Percentiles rank a stretch among this genome's conserved stretches.
Conservation (phyloP, 2,329 filamentous ascomycete genomes). For the Venturia asperata region DNA sequence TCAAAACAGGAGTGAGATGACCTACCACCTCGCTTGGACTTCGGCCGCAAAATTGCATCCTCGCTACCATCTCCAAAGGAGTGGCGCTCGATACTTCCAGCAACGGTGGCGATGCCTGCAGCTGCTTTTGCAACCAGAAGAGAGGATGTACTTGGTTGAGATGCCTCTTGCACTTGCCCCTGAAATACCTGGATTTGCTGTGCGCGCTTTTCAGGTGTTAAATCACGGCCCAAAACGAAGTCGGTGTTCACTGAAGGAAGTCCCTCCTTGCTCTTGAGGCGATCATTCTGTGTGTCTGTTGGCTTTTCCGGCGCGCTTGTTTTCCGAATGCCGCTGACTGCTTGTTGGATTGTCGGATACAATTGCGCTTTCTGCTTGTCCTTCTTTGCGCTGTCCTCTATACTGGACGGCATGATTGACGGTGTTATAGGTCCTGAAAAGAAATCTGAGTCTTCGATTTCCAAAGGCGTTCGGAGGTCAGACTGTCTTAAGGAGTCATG, state of each 20-base stretch:
- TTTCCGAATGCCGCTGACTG: not conserved
- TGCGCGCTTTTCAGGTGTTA: not conserved
- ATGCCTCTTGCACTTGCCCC: not conserved
- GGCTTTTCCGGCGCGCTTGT: not conserved
- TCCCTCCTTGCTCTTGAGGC: not conserved
- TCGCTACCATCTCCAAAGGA: not conserved
- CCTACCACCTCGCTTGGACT: not conserved
- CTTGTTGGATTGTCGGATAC: not conserved
- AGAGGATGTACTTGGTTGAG: not conserved
- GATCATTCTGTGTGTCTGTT: not conserved
- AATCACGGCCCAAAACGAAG: not conserved
- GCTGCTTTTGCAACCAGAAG: not conserved
- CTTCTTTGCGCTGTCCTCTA: not conserved
- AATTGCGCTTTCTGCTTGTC: conserved; percentile 8
- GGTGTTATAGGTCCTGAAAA: not conserved
- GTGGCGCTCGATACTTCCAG: not conserved
- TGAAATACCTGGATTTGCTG: not conserved
- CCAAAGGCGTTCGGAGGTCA: conserved; percentile 12
- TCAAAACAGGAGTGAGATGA: no score
- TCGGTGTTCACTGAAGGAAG: not conserved
- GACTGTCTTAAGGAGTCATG: conserved; percentile 15
- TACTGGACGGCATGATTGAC: not conserved
- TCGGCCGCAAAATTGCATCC: not conserved
- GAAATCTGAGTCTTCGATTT: conserved; percentile 11
- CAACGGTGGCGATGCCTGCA: not conserved